Evolutionary conservation across 2,329 filamentous ascomycete genomes (phyloP).

Genomic region (Epichloe sibirici): DNA sequence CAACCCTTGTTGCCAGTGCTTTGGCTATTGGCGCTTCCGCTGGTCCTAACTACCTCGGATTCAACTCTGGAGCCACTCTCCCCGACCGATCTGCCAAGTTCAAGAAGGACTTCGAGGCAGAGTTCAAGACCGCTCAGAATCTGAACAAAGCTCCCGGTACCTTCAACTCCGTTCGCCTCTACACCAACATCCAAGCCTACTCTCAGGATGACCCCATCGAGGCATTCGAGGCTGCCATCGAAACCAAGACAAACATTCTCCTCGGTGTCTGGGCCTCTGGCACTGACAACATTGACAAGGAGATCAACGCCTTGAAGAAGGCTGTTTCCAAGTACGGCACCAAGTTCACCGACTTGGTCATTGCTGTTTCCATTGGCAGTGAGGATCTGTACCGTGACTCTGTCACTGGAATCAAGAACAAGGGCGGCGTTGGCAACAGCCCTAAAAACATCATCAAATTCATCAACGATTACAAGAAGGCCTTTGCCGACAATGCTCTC

Average conservation of each 20-base stretch:
- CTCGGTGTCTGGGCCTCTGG: constrained; percentile 53
- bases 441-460: constrained; percentile 50
- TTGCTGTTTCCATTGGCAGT: constrained; percentile 53
- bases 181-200: constrained; percentile 55
- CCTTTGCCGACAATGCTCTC: constrained; percentile 35
- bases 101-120: constrained; percentile 34
- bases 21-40: constrained; percentile 28
- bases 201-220: constrained; percentile 64
- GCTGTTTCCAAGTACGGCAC: constrained; percentile 42
- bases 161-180: constrained; percentile 49
- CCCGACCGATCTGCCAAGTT: constrained; percentile 38
- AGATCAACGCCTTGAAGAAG: constrained; percentile 46
- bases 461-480: constrained; percentile 50
- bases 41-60: constrained; percentile 37
- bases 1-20: constrained; percentile 24
- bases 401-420: constrained; percentile 49
- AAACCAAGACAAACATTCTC: constrained; percentile 47
- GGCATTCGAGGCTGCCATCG: constrained; percentile 62
- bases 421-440: constrained; percentile 46
- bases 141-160: constrained; percentile 31
- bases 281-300: constrained; percentile 40
- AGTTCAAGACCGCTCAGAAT: constrained; percentile 30
- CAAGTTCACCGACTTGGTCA: constrained; percentile 42
- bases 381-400: constrained; percentile 56
- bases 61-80: constrained; percentile 38